These are phyloP conservation scores for Sporothrix pallida DNA, from an alignment of 2,329 filamentous ascomycete species.

Conservation along the genomic window DNA sequence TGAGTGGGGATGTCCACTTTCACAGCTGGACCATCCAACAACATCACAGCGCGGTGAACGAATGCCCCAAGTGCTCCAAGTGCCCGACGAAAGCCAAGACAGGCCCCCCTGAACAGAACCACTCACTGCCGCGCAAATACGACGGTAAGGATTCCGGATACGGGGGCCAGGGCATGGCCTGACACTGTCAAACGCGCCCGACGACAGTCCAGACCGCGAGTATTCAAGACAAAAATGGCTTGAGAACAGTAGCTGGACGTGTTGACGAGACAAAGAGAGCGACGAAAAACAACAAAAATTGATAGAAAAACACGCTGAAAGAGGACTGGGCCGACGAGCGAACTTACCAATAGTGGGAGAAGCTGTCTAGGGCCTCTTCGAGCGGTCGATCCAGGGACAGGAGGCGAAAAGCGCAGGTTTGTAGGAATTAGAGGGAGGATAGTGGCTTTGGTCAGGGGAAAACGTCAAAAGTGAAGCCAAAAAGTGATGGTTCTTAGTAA, in stretches of 20 bases:
- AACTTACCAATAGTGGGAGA: slow-evolving; percentile 19
- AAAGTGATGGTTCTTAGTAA: slow-evolving; percentile 20
- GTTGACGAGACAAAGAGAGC: background rate
- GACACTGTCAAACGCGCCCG: background rate
- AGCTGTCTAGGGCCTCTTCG: background rate
- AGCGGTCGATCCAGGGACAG: slow-evolving; percentile 23
- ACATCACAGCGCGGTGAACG: background rate
- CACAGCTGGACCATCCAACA: background rate
- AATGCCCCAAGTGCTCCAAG: slow-evolving; percentile 14
- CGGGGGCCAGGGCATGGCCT: background rate
- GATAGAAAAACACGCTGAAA: background rate
- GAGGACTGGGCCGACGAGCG: background rate
- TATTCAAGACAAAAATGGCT: background rate
- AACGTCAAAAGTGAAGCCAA: slow-evolving; percentile 19
- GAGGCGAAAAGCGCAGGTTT: background rate
- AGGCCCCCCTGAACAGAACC: background rate
- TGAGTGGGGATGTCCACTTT: background rate
- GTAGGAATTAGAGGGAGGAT: background rate
- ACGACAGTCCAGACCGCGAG: background rate
- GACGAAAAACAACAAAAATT: background rate
- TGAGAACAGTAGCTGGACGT: background rate
- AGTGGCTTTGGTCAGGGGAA: slow-evolving; percentile 7
- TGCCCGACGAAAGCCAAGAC: slow-evolving; percentile 20
- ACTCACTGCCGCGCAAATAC: slow-evolving; percentile 20
- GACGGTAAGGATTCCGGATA: slow-evolving; percentile 19